Evolutionary conservation across 495 filamentous ascomycete species (phyloP).

Genomic region (Lasiosphaeriaceae sp.): DNA sequence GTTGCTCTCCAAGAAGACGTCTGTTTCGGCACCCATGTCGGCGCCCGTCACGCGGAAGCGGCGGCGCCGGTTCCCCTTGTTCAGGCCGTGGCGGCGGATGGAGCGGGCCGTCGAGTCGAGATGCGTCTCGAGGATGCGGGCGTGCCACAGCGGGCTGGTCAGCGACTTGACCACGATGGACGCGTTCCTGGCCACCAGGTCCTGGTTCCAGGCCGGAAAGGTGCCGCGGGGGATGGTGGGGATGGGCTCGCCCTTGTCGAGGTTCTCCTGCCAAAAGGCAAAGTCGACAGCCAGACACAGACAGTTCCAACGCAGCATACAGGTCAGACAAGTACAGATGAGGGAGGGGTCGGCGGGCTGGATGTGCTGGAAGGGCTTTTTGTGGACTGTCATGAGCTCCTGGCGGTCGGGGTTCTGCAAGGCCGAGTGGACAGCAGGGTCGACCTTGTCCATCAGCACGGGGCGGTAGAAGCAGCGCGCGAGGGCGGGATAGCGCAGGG

Average conservation of each 20-base stretch:
- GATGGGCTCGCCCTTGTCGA: constrained; percentile 48
- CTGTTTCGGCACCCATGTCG: constrained; percentile 38
- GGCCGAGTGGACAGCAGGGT: constrained; percentile 26
- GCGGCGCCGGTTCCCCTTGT: constrained; percentile 41
- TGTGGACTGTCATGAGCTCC: constrained; percentile 33
- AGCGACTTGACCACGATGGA: constrained; percentile 39
- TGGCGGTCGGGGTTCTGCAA: constrained; percentile 35
- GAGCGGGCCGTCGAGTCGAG: constrained; percentile 46
- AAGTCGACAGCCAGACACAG: constrained; percentile 51
- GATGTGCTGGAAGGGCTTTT: constrained; percentile 47
- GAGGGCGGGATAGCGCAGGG: constrained; percentile 43
- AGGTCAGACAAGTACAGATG: constrained; percentile 51
- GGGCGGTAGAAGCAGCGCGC: constrained; percentile 47
- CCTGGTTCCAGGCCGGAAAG: constrained; percentile 42
- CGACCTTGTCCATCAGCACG: constrained; percentile 36
- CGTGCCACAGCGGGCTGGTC: constrained; percentile 43
- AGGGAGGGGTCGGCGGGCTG: constrained; percentile 31
- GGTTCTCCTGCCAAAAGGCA: constrained; percentile 48
- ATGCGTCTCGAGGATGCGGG: constrained; percentile 47
- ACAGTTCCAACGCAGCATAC: constrained; percentile 49
- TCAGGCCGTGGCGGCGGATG: constrained; percentile 44
- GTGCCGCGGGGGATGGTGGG: constrained; percentile 44
- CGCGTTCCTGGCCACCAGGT: constrained; percentile 36
- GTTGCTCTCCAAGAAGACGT: constrained; percentile 42
- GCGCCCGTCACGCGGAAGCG: constrained; percentile 47